Base-by-base conservation (phyloP, 148 eudicot species). In the Rhododendron ferrugineum region DNA sequence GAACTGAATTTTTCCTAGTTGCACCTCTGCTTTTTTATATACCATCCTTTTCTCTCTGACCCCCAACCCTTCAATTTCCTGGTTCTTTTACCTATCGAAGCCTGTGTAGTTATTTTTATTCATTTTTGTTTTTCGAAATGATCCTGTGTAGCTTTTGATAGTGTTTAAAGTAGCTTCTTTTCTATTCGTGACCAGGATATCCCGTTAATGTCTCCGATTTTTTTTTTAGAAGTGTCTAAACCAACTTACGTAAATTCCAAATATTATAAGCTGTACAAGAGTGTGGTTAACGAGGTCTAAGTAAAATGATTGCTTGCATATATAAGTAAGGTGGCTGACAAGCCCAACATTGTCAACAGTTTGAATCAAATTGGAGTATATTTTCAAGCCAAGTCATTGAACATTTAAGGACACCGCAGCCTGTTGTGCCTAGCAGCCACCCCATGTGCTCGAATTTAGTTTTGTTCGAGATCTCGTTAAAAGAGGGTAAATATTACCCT, bases 31-130 rank as follows among this genome's bases (percentile, higher is more conserved):
- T 15, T 15, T 20, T 80, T 52, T 15, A 52, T 44, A 5, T 50
- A 49, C 44, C 79, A 72, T 72, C 62, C 60, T 49, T 83, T 30
- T 79, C 37, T 80, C 22, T 18, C 78, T 83, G 34, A 66, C 34
- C 46, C 46, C 32, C 14, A 14, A 23, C 2, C 66, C 10, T 11
- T 47, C 28, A 44, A 68, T 18, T 28, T 70, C 46, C 36, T 16
- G 34, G 32, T 10, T 26, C 73, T 26, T 66, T 26, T 66, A 3
- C 32, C 72, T 26, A 64, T 32, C 32, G 28, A 26, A n/a, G 14
- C 28, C 30, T 64, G 3, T 2, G 72, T n/a, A 66, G 15, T 52
- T 11, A 50, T 50, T 13, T 11, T 50, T 52, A n/a, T 15, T 4
- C 0, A 13, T 52, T 52, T 14, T 50, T 2, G 11, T 13, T 50